Evolutionary conservation across 192 early-diverging fungal genomes (phyloP), one percentile per base, ranked within the genome.

Genomic region (Physocladia obscura): DNA sequence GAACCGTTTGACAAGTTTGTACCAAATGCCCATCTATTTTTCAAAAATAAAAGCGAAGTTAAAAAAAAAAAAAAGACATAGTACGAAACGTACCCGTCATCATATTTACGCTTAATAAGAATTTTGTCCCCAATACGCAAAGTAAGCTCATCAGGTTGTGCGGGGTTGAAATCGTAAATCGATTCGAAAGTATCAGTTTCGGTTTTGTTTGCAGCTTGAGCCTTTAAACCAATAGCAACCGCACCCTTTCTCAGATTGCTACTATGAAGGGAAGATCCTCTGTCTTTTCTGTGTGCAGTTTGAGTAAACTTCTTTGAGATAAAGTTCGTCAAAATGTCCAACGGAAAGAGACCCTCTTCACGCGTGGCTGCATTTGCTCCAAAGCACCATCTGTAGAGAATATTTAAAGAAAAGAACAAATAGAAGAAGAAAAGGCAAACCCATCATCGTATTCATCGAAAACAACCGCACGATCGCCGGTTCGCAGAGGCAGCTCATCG

Each of bases 391-490:
- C 39, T 15, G 26, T 22, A 54, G 22, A 11, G n/a, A 47, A 47
- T 13, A 13, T n/a, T 13, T 47, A n/a, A 47, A n/a, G n/a, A 13
- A 47, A 47, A 47, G 11, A 47, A 47, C 11, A 47, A 13, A 13
- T 47, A 47, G n/a, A 47, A n/a, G n/a, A n/a, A n/a, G n/a, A 47
- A 47, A 47, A 47, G 11, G n/a, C 44, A 13, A 8, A 54, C 52
- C 58, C 69, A 27, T 62, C 69, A 59, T 71, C 69, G 48, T 71
- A 71, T 49, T 71, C 69, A n/a, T 60, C 47, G 24, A 21, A 58
- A 6, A 71, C 69, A 21, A 60, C 17, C 5, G 61, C 69, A 8
- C 55, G 26, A 49, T 71, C 69, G 22, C 69, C 69, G 34, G 29
- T 6, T 19, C 56, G n/a, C 49, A 67, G 3, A 26, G 24, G 49